Evolutionary conservation across 176 grass and related monocot genomes (phyloP), one percentile per base, ranked within the genome.

Genomic region (Rhynchospora breviuscula): DNA sequence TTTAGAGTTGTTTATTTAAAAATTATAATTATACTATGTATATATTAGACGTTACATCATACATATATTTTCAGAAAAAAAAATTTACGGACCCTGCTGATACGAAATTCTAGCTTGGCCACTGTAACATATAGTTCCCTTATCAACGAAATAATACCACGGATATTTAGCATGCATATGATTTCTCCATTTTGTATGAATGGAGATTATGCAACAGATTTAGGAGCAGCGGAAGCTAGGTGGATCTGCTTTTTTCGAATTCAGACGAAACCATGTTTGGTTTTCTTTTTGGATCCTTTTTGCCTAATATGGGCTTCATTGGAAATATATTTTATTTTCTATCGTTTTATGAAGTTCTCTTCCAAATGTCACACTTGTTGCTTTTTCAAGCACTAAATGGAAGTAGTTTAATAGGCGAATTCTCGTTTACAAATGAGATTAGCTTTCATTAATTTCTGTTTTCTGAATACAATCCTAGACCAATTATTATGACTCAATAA

Each of bases 221-320:
- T 25, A 46, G 15, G 49, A 77, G 67, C 22, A 77, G 49, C 11
- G 13, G 49, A 77, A 12, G 48, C 73, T 56, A 23, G 22, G 49
- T 33, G 49, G 49, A 51, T 26, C 13, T 77, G 51, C 48, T 78
- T 78, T 78, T 31, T 56, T 71, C 15, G 13, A 56, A 33, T 54
- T 78, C 22, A 78, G 73, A 78, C n/a, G 51, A 57, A 78, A 78
- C 6, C 73, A 78, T 57, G 73, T 14, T 35, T 57, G 51, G 73
- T 29, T 56, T 35, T 54, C 49, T 47, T 78, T 57, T 78, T 33
- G 43, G 35, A 71, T 71, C 40, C 67, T 47, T 71, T 71, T 71
- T 46, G 51, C 73, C 51, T 78, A 57, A 78, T 54, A 78, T 12
- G 10, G 7, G 6, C 9, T 75, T 78, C 49, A 57, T 18, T 78